Evolutionary conservation across 2,329 filamentous ascomycete genomes (phyloP).

Genomic region (Fusarium zealandicum): DNA sequence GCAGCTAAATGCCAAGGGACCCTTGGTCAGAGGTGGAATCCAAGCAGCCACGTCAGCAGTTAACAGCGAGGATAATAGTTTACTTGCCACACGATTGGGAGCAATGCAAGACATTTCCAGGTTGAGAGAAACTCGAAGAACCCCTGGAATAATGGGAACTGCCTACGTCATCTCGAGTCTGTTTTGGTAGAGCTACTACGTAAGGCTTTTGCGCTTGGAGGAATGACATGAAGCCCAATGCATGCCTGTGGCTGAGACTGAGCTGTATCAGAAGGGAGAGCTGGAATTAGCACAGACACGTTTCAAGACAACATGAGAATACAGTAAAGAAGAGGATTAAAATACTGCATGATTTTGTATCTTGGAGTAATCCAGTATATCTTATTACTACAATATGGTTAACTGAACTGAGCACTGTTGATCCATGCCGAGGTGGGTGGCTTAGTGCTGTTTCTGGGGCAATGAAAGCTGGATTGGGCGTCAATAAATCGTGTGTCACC

Average conservation of each 20-base stretch:
- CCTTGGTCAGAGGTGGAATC: neutral
- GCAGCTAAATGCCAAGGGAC: neutral
- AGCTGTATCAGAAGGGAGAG: neutral
- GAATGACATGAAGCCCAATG: conserved; percentile 16
- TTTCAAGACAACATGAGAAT: no score
- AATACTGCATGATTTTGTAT: neutral
- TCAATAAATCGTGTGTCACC: conserved; percentile 34
- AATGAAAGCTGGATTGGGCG: conserved; percentile 40
- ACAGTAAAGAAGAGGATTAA: no score
- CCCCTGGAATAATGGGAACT: neutral
- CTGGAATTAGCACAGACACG: no score
- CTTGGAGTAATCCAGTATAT: neutral
- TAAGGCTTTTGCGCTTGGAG: conserved; percentile 5
- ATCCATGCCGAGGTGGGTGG: conserved; percentile 21
- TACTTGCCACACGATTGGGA: conserved; percentile 11
- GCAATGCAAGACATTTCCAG: conserved; percentile 6
- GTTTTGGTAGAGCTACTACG: neutral
- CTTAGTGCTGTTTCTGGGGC: conserved; percentile 41
- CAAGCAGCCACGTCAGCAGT: conserved; percentile 20
- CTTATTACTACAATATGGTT: no score
- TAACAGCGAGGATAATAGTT: neutral
- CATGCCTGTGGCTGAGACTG: conserved; percentile 7
- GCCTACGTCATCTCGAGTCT: conserved; percentile 9
- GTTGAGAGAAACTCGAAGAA: neutral
- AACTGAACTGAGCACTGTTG: neutral